Base-by-base conservation (phyloP, 345 rosid genomes). In the Moricandia arvensis region DNA sequence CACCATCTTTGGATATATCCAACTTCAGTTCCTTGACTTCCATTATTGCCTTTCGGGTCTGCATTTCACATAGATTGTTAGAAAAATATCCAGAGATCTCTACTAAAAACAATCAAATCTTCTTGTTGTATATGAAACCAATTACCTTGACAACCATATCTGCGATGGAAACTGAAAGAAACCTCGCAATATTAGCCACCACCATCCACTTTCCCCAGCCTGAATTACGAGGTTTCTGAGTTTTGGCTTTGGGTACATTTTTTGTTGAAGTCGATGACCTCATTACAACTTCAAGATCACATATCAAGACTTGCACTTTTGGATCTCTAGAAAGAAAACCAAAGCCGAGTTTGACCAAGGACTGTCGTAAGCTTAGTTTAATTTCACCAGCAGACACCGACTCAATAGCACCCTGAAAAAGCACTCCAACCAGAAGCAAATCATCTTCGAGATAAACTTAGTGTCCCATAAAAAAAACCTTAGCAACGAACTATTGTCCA, bases 141-240 rank as follows among this genome's bases (percentile, higher is more conserved):
- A 76, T 76, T 82, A 90, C 99, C 97, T 88, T 90, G 76, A 95
- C 71, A 81, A 81, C 86, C 82, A 95, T 84, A 83, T 95, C 97
- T 15, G 92, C 76, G 47, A 95, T 83, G 58, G 97, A 90, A 78
- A 92, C 86, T 13, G 99, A 95, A 80, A 95, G 79, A 85, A 88
- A 95, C 81, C 92, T 88, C 35, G 98, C 97, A 76, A 85, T 64
- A 66, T 87, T 92, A 75, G 99, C 99, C 63, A 87, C 85, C 80
- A 92, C 88, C 91, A 85, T 90, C 97, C 92, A 95, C 80, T 89
- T 92, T 78, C 97, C 99, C 81, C 92, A 72, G 76, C 99, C 93
- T 71, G 90, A 80, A 62, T 67, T 67, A 24, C 90, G 85, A 27
- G 84, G 62, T 71, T 80, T 91, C 61, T 54, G 87, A 68, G 76